These are phyloP conservation scores for Trichosanthes truncata DNA, from an alignment of 306 rosid species.

Conservation along the genomic window DNA sequence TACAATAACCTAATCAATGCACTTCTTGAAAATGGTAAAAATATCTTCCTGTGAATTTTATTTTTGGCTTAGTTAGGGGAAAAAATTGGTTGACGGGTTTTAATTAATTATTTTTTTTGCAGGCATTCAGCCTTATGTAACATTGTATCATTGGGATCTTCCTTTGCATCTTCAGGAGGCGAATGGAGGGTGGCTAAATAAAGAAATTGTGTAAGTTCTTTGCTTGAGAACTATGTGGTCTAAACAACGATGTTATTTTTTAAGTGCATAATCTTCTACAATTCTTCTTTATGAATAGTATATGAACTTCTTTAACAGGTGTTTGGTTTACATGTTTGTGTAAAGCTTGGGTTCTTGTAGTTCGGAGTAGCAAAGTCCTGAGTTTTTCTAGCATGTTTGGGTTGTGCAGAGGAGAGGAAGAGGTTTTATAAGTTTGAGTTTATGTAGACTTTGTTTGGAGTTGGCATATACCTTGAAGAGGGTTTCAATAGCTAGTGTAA, in stretches of 20 bases:
- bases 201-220: slow-evolving; percentile 56
- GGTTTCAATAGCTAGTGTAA: too few species aligned
- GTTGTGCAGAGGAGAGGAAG: neutral
- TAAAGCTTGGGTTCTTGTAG: neutral
- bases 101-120: neutral
- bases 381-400: neutral
- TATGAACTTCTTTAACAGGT: neutral
- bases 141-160: slow-evolving; percentile 96
- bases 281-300: neutral
- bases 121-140: slow-evolving; percentile 82
- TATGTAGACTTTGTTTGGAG: neutral
- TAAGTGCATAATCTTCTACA: neutral
- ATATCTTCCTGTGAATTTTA: slow-evolving; percentile 5
- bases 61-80: neutral
- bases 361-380: neutral
- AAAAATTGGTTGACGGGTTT: neutral
- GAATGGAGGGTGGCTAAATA: slow-evolving; percentile 81
- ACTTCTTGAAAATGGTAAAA: slow-evolving; percentile 77
- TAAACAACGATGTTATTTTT: neutral
- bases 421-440: neutral
- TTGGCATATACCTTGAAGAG: too few species aligned
- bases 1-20: slow-evolving; percentile 71
- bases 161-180: slow-evolving; percentile 84
- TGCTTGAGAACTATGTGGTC: neutral
- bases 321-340: neutral